Evolutionary conservation across 129 eudicot species (phyloP).

Genomic region (Pseudognaphalium luteoalbum): DNA sequence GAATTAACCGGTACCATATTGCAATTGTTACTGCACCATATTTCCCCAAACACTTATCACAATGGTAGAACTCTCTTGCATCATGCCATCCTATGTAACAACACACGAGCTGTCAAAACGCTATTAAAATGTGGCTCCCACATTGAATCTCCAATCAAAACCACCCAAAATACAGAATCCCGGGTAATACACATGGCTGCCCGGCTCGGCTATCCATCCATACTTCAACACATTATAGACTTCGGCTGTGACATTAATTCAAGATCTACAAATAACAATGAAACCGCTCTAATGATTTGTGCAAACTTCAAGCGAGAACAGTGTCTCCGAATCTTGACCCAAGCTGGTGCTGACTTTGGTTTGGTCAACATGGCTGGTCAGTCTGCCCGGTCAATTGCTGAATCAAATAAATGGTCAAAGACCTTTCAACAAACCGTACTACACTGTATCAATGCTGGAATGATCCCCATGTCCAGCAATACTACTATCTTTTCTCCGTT

Average conservation of each 20-base stretch:
- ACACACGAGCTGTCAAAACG: slow-evolving; percentile 5
- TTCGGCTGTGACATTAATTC: slow-evolving; percentile 5
- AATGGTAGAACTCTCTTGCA: slow-evolving; percentile 17
- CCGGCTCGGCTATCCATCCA: slow-evolving; percentile 7
- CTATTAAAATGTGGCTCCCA: background rate
- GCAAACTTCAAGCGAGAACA: slow-evolving; percentile 3
- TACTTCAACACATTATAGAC: slow-evolving; percentile 8
- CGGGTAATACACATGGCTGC: slow-evolving; percentile 8
- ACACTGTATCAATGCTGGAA: background rate
- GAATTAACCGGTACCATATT: slow-evolving; percentile 12
- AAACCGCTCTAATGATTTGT: slow-evolving; percentile 1
- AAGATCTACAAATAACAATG: background rate
- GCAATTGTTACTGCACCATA: slow-evolving; percentile 5
- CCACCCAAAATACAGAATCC: background rate
- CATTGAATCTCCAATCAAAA: slow-evolving; percentile 12
- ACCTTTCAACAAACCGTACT: slow-evolving; percentile 1
- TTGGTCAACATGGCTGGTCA: slow-evolving; percentile 4
- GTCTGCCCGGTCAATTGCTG: background rate
- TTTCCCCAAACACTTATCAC: background rate
- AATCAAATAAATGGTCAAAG: background rate
- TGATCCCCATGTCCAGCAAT: slow-evolving; percentile 1
- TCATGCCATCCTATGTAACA: slow-evolving; percentile 4
- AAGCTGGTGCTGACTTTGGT: slow-evolving; percentile 1
- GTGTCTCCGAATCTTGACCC: slow-evolving; percentile 2
- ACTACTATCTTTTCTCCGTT: background rate